Evolutionary conservation across 164 flowering plant genomes (phyloP), one percentile per base, ranked within the genome.

Genomic region (Magnolia kwangsiensis): DNA sequence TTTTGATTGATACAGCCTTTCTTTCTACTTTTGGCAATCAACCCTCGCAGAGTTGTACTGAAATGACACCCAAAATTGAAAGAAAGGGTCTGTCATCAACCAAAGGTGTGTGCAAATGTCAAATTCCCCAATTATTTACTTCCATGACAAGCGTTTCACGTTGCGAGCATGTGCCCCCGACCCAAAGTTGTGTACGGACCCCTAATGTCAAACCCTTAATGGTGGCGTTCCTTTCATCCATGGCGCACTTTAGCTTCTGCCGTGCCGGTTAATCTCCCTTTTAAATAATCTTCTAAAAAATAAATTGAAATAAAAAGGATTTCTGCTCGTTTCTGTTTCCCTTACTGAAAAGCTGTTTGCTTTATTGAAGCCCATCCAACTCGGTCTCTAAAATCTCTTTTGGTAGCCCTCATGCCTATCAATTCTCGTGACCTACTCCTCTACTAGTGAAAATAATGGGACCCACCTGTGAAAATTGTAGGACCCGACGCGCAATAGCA

Each of bases 141-240:
- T 11, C 16, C 61, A 55, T 55, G 16, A 16, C 19, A 55, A 55
- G 61, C 18, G 13, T 16, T 55, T 55, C 61, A 55, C 61, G 61
- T 55, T 29, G 69, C 68, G 74, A 63, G 79, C 90, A 87, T 87
- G 90, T 87, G 87, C 84, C 75, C 69, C 80, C 85, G 88, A 83
- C 87, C 84, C 81, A 9, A 37, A 13, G 31, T 24, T 29, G 71
- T 31, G 45, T 68, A 37, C n/a, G 71, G 29, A 10, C n/a, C 7
- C 1, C 45, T 19, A 68, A 31, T 29, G 71, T 68, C 69, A 29
- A 68, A 68, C 18, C 71, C 29, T 37, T 14, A 50, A 10, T 18
- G 29, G 68, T 20, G 37, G 68, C 16, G 24, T 21, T 29, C 24
- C 16, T 29, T 10, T 59, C 31, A 29, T 27, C 49, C 50, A 3